A percentile compares a stretch with the other conserved stretches of the same genome.
Conservation (phyloP, 768 basidiomycete species). For the Leccinum barrowsii region DNA sequence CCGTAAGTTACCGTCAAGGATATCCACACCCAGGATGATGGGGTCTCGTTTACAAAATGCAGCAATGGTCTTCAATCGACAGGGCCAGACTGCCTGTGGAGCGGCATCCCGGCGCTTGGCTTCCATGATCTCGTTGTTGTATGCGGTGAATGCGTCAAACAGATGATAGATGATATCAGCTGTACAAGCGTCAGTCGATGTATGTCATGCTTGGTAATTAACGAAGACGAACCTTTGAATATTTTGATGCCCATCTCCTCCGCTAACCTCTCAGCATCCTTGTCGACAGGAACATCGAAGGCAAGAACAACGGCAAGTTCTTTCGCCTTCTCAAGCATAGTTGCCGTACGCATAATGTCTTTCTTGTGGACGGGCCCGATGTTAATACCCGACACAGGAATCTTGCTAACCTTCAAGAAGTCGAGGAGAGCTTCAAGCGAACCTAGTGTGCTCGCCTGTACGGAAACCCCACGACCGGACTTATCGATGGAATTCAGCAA, state of each 20-base stretch:
- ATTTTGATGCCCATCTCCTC: slow-evolving; percentile 92
- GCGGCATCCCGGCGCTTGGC: slow-evolving; percentile 91
- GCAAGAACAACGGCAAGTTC: slow-evolving; percentile 94
- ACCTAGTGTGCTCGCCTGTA: slow-evolving; percentile 95
- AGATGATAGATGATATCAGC: slow-evolving; percentile 99
- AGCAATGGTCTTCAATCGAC: slow-evolving; percentile 88
- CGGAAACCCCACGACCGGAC: slow-evolving; percentile 94
- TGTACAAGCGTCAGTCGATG: slow-evolving; percentile 30
- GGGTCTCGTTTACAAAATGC: slow-evolving; percentile 96
- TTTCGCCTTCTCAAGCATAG: slow-evolving; percentile 94
- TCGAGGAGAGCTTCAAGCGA: slow-evolving; percentile 95
- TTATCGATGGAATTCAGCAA: slow-evolving; percentile 90
- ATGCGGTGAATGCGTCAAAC: slow-evolving; percentile 93
- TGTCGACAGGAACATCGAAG: slow-evolving; percentile 94
- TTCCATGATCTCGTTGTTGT: slow-evolving; percentile 88
- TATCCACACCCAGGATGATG: slow-evolving; percentile 95
- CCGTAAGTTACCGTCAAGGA: slow-evolving; percentile 86
- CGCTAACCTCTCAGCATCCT: slow-evolving; percentile 86
- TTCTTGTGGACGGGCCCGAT: slow-evolving; percentile 97
- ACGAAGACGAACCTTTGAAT: slow-evolving; percentile 75
- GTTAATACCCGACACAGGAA: slow-evolving; percentile 95
- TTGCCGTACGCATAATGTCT: slow-evolving; percentile 87
- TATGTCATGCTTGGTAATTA: not conserved
- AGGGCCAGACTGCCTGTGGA: slow-evolving; percentile 95
- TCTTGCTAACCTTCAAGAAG: slow-evolving; percentile 92